Conservation (phyloP, 768 basidiomycete species). For the Podaxis sp. region DNA sequence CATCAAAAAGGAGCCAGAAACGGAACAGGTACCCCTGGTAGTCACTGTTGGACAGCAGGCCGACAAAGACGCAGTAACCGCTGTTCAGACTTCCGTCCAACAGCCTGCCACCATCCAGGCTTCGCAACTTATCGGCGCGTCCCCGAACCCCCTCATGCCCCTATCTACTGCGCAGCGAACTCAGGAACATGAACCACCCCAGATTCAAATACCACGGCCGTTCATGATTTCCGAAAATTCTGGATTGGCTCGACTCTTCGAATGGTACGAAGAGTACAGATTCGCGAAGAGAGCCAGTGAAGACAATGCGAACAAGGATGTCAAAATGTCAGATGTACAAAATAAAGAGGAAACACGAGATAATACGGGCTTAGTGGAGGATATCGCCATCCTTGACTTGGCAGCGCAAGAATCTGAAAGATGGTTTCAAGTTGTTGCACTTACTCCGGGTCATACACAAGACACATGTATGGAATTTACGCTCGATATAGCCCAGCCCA, state of each 20-base stretch:
- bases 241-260: slow-evolving; percentile 7
- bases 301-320: background rate
- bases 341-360: background rate
- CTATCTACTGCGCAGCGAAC: background rate
- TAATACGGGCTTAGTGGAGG: background rate
- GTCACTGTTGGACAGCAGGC: background rate
- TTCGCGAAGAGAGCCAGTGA: background rate
- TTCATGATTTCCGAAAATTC: slow-evolving; percentile 7
- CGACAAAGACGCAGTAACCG: background rate
- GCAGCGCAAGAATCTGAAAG: slow-evolving; percentile 21
- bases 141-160: background rate
- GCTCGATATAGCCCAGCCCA: slow-evolving; percentile 26
- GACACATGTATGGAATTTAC: slow-evolving; percentile 20
- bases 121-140: background rate
- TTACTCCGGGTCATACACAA: slow-evolving; percentile 16
- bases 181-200: background rate
- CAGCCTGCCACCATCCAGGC: background rate
- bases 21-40: background rate
- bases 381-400: background rate
- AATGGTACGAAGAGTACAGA: slow-evolving; percentile 8
- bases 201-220: background rate
- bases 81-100: background rate
- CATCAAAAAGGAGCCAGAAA: slow-evolving; percentile 11
- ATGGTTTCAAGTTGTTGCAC: slow-evolving; percentile 18
- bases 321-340: background rate